phyloP scores from a whole-genome alignment of 2,329 filamentous ascomycete genomes.

The Colletotrichum sp. region DNA sequence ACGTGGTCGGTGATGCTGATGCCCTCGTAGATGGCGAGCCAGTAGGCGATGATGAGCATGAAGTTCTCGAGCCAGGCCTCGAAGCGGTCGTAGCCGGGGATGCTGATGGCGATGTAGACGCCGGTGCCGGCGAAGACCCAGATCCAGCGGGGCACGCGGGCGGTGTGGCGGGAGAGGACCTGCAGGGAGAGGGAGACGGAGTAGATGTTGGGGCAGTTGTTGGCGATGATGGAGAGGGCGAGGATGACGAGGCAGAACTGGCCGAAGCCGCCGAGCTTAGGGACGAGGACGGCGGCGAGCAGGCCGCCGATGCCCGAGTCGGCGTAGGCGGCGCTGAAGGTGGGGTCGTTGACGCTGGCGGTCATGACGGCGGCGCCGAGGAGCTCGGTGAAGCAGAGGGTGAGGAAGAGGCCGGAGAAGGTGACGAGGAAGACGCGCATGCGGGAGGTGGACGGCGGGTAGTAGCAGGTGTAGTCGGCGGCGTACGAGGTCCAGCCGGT shows the following conservation, averaged over 20 bases:
- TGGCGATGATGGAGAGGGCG: conserved; percentile 70
- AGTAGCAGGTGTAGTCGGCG: conserved; percentile 82
- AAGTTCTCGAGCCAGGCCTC: conserved; percentile 71
- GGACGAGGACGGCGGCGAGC: conserved; percentile 67
- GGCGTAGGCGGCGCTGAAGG: conserved; percentile 51
- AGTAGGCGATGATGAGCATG: conserved; percentile 74
- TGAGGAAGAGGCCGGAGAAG: conserved; percentile 71
- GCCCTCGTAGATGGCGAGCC: conserved; percentile 76
- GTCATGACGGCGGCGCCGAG: conserved; percentile 74
- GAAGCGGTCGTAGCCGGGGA: conserved; percentile 72
- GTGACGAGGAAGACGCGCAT: conserved; percentile 72
- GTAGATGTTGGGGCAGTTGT: conserved; percentile 77
- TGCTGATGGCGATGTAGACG: conserved; percentile 71
- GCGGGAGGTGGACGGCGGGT: conserved; percentile 65
- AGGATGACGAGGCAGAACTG: conserved; percentile 74
- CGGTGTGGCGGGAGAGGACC: conserved; percentile 63
- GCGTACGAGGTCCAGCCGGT: conserved; percentile 79
- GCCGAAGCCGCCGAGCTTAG: conserved; percentile 70
- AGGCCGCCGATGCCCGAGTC: conserved; percentile 65
- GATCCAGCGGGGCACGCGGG: conserved; percentile 69
- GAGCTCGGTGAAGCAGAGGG: conserved; percentile 76
- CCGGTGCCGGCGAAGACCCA: conserved; percentile 68
- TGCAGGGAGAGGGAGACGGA: conserved; percentile 72
- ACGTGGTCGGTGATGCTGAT: conserved; percentile 72
- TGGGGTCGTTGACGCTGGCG: conserved; percentile 55